Evolutionary conservation across 306 rosid genomes (phyloP).

Genomic region (Arachis stenosperma): DNA sequence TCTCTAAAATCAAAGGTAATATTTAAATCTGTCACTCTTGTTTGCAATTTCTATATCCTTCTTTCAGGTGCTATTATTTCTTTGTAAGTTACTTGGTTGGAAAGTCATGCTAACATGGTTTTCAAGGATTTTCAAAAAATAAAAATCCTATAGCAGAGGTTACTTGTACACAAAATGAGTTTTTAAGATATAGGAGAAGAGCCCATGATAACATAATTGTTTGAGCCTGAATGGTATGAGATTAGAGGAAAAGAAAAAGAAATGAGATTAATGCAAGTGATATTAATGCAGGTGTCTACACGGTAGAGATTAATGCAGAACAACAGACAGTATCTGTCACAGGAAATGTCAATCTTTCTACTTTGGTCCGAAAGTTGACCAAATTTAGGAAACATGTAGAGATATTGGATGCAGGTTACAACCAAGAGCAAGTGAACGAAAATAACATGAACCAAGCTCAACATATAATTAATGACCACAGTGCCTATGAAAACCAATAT

Average conservation of each 20-base stretch:
- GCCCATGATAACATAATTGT: not conserved
- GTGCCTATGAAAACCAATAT: constrained; percentile 37
- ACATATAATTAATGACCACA: constrained; percentile 8
- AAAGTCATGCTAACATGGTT: constrained; percentile 1
- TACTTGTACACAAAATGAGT: not conserved
- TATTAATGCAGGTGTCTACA: constrained; percentile 54
- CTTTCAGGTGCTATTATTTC: not conserved
- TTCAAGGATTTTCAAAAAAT: not conserved
- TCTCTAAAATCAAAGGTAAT: constrained; percentile 59
- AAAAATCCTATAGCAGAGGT: not conserved
- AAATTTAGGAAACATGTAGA: constrained; percentile 66
- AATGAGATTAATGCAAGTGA: not conserved
- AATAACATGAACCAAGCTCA: constrained; percentile 35
- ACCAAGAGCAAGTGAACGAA: constrained; percentile 27
- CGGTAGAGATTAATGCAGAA: constrained; percentile 50
- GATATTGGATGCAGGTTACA: constrained; percentile 44
- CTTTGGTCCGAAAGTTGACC: constrained; percentile 51
- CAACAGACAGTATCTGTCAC: constrained; percentile 48
- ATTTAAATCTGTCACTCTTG: not conserved
- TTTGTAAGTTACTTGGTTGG: constrained; percentile 1
- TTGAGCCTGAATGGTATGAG: not conserved
- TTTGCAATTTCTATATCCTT: not conserved
- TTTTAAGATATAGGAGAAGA: not conserved
- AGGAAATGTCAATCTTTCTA: constrained; percentile 53
- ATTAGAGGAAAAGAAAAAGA: not conserved